Base-by-base conservation (phyloP, 352 stramenopile genomes). In the Pythium folliculosum region DNA sequence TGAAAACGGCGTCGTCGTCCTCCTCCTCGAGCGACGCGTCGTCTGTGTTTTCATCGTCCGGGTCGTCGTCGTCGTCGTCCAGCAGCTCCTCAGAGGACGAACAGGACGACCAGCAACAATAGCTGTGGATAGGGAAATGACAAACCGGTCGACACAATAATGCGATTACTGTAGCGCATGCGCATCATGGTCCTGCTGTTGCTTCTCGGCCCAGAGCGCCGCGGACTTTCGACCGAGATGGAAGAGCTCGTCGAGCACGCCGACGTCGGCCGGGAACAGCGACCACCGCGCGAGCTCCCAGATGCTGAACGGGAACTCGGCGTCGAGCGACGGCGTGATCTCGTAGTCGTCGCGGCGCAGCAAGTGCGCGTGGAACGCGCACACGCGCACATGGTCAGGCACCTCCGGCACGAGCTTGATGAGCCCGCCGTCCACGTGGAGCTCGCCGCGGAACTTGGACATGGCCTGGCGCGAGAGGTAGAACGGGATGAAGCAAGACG, bases 401-500 rank as follows among this genome's bases (percentile, higher is more conserved):
- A 95, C 53, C 56, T 90, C 80, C 0, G 87, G 87, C 17, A 92
- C 82, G 52, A 95, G 71, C 53, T 84, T 80, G 19, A 91, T 55
- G 21, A 93, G 70, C 0, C 84, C 77, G 65, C 85, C 87, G 57
- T 95, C 87, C 9, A 93, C 74, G 64, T 92, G 81, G 50, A 83
- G 80, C 48, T 89, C 76, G 45, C 78, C 78, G 62, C 82, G 77
- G 72, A 92, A 89, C 48, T 77, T 69, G 35, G 77, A 70, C 44
- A 69, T 78, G 9, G 78, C 79, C 51, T 79, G 68, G 35, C 65
- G 65, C 5, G 78, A 76, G 22, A 95, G 65, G 70, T 92, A 95
- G 72, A 88, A 93, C 43, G 87, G 85, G 56, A 95, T 80, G 69
- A 84, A 91, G 52, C 83, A 91, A 23, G 85, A 92, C 22, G 84